Base-by-base conservation (phyloP, 257 asterid species). In the Leonotis leonurus region DNA sequence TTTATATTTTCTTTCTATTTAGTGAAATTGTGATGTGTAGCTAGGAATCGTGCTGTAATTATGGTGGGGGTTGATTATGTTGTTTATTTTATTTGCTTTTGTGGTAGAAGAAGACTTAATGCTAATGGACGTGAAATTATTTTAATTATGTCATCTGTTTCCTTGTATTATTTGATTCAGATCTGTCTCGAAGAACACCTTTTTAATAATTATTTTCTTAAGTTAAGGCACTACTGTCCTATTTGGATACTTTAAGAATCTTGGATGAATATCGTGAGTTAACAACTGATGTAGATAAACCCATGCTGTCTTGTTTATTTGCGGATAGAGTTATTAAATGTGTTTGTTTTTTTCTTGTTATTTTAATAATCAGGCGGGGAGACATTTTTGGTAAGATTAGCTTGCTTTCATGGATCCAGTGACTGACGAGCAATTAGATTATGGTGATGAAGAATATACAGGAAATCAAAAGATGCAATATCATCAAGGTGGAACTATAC, bases 401-500 rank as follows among this genome's bases (percentile, higher is more conserved):
- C 57, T 70, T 64, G 56, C 70, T 48, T 72, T 40, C 44, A 88
- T 85, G 95, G 92, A 88, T 83, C 85, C 87, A n/a, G 67, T 65
- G 56, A 64, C 72, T n/a, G 87, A 80, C 5, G 91, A 86, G 59
- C 87, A 86, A 60, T 55, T 84, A 73, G 91, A 82, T 71, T 86
- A 45, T 57, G 94, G 90, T 52, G 90, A 87, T 16, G 88, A 73
- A 56, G 92, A 81, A 26, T 87, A 74, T 65, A 86, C 81, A 62
- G 88, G 85, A 61, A 73, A 73, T 73, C 83, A 80, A 46, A 83
- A 81, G 75, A 72, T 70, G 77, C 91, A 81, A 70, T 87, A 73
- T 77, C 90, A 82, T 74, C 87, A 77, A 46, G 78, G 82, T 63
- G 94, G 82, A 65, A 82, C 91, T 29, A 89, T 86, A 69, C 81